A percentile compares a stretch with the other conserved stretches of the same genome.
Evolutionary conservation across 345 rosid species (phyloP).

Genomic region (Bruguiera sexangula): DNA sequence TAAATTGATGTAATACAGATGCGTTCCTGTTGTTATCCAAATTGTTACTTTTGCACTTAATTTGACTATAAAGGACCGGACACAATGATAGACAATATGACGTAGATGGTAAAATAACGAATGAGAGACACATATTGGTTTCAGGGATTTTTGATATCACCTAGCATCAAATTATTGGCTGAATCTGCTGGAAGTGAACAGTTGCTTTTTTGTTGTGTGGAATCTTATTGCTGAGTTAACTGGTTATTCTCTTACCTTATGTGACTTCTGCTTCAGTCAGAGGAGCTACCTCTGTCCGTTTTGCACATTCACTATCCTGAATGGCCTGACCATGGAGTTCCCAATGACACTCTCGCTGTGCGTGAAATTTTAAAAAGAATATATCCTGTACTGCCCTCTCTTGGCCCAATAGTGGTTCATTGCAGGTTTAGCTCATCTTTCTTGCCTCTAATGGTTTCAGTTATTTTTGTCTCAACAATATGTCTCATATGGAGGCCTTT

Average conservation of each 20-base stretch:
- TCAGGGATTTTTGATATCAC: background rate
- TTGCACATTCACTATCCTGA: conserved; percentile 86
- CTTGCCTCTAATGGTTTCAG: background rate
- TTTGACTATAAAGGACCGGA: too few species aligned
- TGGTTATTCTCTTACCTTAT: background rate
- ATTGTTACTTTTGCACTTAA: too few species aligned
- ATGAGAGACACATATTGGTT: background rate
- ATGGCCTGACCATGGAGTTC: conserved; percentile 99
- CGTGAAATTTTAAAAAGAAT: conserved; percentile 75
- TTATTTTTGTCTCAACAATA: background rate
- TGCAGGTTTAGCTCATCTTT: conserved; percentile 66
- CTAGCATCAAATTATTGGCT: background rate
- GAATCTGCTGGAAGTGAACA: background rate
- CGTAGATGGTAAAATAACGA: background rate
- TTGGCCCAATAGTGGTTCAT: conserved; percentile 85
- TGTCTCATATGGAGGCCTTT: conserved; percentile 25
- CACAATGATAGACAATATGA: too few species aligned
- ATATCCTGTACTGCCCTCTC: conserved; percentile 50
- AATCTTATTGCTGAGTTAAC: background rate
- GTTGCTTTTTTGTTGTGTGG: background rate
- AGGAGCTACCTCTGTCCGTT: conserved; percentile 58
- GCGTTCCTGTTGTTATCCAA: background rate
- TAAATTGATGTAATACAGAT: background rate
- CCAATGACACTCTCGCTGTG: conserved; percentile 60
- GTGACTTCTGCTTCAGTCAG: conserved; percentile 44